phyloP scores from a whole-genome alignment of 2,329 filamentous ascomycete genomes.

The Neurospora crassa region DNA sequence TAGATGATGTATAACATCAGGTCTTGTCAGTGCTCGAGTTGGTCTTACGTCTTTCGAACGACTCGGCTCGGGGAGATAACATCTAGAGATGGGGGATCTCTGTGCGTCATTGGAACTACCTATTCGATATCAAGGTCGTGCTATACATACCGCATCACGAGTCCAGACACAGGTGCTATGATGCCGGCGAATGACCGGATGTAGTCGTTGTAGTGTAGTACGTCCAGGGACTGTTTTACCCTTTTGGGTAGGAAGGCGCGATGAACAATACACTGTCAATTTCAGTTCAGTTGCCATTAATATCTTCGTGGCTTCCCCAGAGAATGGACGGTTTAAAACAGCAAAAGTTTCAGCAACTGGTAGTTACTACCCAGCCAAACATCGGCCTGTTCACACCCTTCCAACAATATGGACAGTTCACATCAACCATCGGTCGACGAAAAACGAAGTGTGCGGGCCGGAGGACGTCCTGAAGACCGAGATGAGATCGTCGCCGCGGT shows the following conservation, averaged over 20 bases:
- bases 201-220: not conserved
- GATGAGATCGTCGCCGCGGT: constrained; percentile 25
- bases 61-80: not conserved
- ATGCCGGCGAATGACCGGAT: not conserved
- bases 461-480: constrained; percentile 11
- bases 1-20: not conserved
- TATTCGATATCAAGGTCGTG: not conserved
- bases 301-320: not conserved
- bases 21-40: not conserved
- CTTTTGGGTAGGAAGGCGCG: not conserved
- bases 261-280: not conserved
- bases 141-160: not conserved
- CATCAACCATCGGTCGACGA: not conserved
- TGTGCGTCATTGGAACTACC: not conserved
- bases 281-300: not conserved
- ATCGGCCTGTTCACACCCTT: not conserved
- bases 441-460: not conserved
- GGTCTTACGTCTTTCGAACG: not conserved
- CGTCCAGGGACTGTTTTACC: not conserved
- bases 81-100: not conserved
- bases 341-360: not conserved
- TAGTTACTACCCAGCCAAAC: not conserved
- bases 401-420: not conserved
- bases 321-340: not conserved
- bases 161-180: not conserved